These are phyloP conservation scores for Tympanopsis confertula DNA, from an alignment of 2,329 filamentous ascomycete species.

Conservation along the genomic window DNA sequence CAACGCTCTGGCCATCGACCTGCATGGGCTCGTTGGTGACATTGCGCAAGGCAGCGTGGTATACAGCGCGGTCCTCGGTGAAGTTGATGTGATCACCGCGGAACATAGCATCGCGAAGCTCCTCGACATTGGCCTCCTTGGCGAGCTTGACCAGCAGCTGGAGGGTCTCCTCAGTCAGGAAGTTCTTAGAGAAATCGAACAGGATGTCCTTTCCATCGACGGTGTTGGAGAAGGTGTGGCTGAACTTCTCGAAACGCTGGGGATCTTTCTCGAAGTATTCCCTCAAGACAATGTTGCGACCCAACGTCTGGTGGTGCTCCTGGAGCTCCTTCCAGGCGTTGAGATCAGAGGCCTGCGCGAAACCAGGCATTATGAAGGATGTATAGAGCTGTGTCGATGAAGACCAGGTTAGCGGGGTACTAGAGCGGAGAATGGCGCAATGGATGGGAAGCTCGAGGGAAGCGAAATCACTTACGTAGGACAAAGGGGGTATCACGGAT, in stretches of 20 bases:
- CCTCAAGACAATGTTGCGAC: slow-evolving; percentile 84
- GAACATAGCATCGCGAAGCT: slow-evolving; percentile 96
- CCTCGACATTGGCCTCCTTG: slow-evolving; percentile 78
- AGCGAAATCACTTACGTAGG: background rate
- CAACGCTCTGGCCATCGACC: slow-evolving; percentile 86
- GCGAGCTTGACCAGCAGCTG: slow-evolving; percentile 79
- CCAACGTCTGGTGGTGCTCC: slow-evolving; percentile 74
- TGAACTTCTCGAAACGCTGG: slow-evolving; percentile 80
- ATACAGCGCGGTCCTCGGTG: slow-evolving; percentile 90
- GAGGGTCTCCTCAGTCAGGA: slow-evolving; percentile 85
- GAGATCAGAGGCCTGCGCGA: slow-evolving; percentile 65
- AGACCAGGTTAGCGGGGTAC: background rate
- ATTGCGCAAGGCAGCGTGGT: slow-evolving; percentile 90
- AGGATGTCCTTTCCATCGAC: slow-evolving; percentile 77
- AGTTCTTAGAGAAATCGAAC: slow-evolving; percentile 99
- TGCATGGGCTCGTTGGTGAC: slow-evolving; percentile 66
- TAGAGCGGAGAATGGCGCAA: background rate
- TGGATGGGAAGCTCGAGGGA: background rate
- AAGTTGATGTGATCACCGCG: slow-evolving; percentile 98
- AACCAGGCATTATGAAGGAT: slow-evolving; percentile 41
- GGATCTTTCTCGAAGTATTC: slow-evolving; percentile 84
- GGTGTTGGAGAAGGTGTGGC: slow-evolving; percentile 49
- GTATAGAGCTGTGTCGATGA: background rate
- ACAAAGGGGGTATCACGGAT: too few species aligned
- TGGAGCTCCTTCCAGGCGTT: slow-evolving; percentile 83